These are phyloP conservation scores for Chlamydomonas sp. DNA, from an alignment of 139 green algal species.

Conservation along the genomic window DNA sequence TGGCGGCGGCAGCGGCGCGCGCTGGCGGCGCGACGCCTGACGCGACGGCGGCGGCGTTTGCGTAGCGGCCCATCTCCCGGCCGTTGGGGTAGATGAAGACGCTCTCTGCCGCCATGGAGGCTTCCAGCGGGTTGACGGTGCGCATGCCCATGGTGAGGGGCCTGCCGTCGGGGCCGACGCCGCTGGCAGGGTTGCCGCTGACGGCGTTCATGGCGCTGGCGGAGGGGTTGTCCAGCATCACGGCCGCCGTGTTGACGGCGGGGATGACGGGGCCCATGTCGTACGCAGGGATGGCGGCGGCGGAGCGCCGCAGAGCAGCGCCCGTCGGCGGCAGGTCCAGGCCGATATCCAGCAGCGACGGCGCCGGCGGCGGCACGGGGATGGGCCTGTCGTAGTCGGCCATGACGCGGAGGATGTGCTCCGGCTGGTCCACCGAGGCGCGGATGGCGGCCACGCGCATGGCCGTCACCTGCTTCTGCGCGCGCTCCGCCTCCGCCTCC, in stretches of 20 bases:
- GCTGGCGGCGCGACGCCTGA: neutral
- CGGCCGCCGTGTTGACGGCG: neutral
- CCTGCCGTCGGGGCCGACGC: neutral
- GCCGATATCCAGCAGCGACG: conserved; percentile 45
- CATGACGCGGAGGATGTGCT: conserved; percentile 42
- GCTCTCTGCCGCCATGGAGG: conserved; percentile 53
- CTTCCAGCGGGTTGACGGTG: conserved; percentile 52
- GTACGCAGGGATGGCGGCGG: conserved; percentile 1
- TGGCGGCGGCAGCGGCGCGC: neutral
- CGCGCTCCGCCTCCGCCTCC: conserved; percentile 44
- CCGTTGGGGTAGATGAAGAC: conserved; percentile 59
- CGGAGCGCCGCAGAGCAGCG: conserved; percentile 25
- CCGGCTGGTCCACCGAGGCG: conserved; percentile 29
- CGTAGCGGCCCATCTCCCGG: neutral
- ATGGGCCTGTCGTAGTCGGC: conserved; percentile 36
- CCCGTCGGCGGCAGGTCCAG: conserved; percentile 51
- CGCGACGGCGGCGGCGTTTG: neutral
- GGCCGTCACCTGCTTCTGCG: conserved; percentile 22
- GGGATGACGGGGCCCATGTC: conserved; percentile 55
- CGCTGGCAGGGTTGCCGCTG: neutral
- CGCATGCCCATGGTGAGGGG: conserved; percentile 42
- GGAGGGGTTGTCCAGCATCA: conserved; percentile 26
- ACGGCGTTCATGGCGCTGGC: conserved; percentile 16
- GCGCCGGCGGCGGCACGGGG: neutral
- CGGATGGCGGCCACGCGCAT: conserved; percentile 45